These are phyloP conservation scores for Auriscalpium microsporum DNA, from an alignment of 768 basidiomycete genomes.

Conservation along the genomic window DNA sequence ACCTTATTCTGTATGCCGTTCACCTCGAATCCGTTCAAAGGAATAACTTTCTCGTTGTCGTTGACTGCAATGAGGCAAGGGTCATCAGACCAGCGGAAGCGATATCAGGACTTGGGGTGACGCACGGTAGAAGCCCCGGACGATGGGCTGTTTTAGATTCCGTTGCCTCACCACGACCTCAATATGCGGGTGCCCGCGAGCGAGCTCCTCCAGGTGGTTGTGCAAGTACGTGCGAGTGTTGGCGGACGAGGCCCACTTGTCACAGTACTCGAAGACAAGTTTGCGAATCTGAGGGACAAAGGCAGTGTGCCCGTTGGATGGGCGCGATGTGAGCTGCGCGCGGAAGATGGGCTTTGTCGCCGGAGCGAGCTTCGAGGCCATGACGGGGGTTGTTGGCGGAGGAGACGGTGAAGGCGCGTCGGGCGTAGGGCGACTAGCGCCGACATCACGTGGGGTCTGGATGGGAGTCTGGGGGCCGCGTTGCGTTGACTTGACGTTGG, in stretches of 20 bases:
- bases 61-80: slow-evolving; percentile 48
- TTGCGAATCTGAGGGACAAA: slow-evolving; percentile 79
- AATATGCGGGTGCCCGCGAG: slow-evolving; percentile 69
- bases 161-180: slow-evolving; percentile 78
- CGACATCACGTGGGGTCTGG: slow-evolving; percentile 9
- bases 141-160: slow-evolving; percentile 67
- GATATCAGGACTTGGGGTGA: slow-evolving; percentile 7
- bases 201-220: slow-evolving; percentile 55
- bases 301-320: slow-evolving; percentile 65
- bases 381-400: slow-evolving; percentile 12
- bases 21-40: slow-evolving; percentile 67
- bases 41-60: slow-evolving; percentile 80
- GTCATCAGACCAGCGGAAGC: background rate
- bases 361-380: slow-evolving; percentile 26
- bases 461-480: background rate
- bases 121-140: slow-evolving; percentile 77
- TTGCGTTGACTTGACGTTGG: too few species aligned
- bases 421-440: background rate
- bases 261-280: slow-evolving; percentile 84
- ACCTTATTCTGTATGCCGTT: slow-evolving; percentile 71
- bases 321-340: slow-evolving; percentile 44
- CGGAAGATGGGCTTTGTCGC: slow-evolving; percentile 33
- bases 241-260: slow-evolving; percentile 69
- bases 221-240: slow-evolving; percentile 63
- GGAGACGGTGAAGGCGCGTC: background rate